Conservation (phyloP, 2,329 filamentous ascomycete genomes). For the Mycosphaerelloides madeirae region DNA sequence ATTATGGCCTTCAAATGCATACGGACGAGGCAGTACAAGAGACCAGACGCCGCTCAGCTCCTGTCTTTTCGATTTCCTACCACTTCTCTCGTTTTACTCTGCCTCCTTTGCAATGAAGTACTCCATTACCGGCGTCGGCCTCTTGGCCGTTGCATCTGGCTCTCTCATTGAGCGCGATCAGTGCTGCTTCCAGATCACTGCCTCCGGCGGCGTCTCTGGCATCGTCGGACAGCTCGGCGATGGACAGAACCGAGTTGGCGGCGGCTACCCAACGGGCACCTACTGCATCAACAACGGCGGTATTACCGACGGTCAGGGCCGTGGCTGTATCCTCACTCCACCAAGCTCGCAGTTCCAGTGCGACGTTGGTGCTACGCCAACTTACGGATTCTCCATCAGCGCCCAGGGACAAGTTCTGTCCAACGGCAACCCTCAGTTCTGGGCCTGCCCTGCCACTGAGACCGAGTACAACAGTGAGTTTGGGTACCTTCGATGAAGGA, state of each 20-base stretch:
- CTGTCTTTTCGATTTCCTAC: too few species aligned
- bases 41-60: too few species aligned
- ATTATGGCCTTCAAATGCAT: too few species aligned
- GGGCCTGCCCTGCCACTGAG: constrained; percentile 47
- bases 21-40: too few species aligned
- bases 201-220: constrained; percentile 8
- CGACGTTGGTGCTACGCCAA: constrained; percentile 50
- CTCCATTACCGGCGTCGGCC: constrained; percentile 1
- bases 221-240: constrained; percentile 9
- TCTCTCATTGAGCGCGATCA: constrained; percentile 7
- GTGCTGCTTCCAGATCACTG: constrained; percentile 13
- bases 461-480: constrained; percentile 6
- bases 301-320: constrained; percentile 3
- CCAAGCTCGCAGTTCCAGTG: constrained; percentile 54
- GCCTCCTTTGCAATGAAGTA: neutral
- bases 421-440: constrained; percentile 51
- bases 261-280: constrained; percentile 4
- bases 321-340: constrained; percentile 7
- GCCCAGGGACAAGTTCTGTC: constrained; percentile 30
- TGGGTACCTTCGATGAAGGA: too few species aligned
- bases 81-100: neutral
- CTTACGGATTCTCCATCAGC: constrained; percentile 51
- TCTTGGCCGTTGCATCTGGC: constrained; percentile 9
- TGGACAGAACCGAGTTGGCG: constrained; percentile 8
- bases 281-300: constrained; percentile 9